Base-by-base conservation (phyloP, 179 eudicot genomes). In the Drosera spatulata region DNA sequence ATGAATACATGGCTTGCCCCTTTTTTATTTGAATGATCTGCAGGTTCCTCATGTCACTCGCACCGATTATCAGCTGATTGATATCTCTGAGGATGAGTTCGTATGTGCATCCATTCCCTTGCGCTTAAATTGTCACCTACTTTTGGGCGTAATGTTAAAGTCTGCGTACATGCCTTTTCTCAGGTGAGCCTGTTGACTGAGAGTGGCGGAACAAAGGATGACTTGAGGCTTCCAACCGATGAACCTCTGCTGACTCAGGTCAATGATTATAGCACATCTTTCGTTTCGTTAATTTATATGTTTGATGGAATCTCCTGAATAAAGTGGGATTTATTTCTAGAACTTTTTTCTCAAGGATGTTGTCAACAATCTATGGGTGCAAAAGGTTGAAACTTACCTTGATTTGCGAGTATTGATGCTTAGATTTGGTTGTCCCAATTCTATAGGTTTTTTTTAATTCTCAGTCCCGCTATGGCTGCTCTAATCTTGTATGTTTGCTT, bases 41-140 rank as follows among this genome's bases (percentile, higher is more conserved):
- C 86, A 87, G 95, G 85, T 87, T 58, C 95, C 91, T 40, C 86
- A 87, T 75, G 91, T 84, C 42, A 80, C 60, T 61, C 91, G 91
- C 75, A 72, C 77, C 71, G 95, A 87, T 49, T 82, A 87, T 69
- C 95, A 87, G 33, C 33, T 22, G 33, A 22, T 22, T 22, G 33
- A 22, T 22, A 22, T 22, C 33, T 22, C 33, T 22, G 80, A 87
- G 73, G 95, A 87, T 73, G 91, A 83, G 55, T 87, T 84, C 73
- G 95, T 87, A 75, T 67, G 84, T 80, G 38, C 45, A 56, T 49
- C 39, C 2, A 46, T 33, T 48, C 33, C 12, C 8, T 33, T 13
- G 13, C 1, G 9, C 10, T n/a, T 8, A 37, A 4, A 6, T 33
- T 15, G 22, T 8, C 4, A 9, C 4, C 4, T n/a, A 10, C 39